Percentiles rank a stretch among this genome's conserved stretches.
Evolutionary conservation across 2,329 filamentous ascomycete genomes (phyloP).

Genomic region (Rhinocladiella similis): DNA sequence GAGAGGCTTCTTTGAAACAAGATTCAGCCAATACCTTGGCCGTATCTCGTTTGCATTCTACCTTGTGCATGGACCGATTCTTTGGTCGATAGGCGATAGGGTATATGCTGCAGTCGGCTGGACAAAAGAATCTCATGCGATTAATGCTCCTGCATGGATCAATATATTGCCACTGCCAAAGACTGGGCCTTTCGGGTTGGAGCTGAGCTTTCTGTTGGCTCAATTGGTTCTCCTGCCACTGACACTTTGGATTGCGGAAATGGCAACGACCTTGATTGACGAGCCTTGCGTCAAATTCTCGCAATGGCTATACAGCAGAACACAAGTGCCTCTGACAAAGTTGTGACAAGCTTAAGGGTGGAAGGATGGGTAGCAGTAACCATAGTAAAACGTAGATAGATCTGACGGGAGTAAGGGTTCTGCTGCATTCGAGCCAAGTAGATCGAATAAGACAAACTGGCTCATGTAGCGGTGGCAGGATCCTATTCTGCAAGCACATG

Average conservation of each 20-base stretch:
- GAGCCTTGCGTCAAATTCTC: constrained; percentile 61
- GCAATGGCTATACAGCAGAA: constrained; percentile 57
- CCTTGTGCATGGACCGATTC: constrained; percentile 47
- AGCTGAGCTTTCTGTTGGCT: constrained; percentile 59
- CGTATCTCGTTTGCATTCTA: constrained; percentile 51
- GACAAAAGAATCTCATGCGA: constrained; percentile 48
- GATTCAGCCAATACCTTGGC: constrained; percentile 47
- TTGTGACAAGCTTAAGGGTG: neutral
- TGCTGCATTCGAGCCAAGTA: too few species aligned
- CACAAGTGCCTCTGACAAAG: constrained; percentile 31
- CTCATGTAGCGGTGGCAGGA: too few species aligned
- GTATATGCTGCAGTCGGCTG: constrained; percentile 64
- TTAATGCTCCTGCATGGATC: constrained; percentile 58
- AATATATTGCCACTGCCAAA: constrained; percentile 57
- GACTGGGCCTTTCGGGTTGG: constrained; percentile 60
- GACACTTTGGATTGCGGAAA: constrained; percentile 59
- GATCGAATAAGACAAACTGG: too few species aligned
- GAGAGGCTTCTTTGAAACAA: constrained; percentile 46
- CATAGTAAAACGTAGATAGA: too few species aligned
- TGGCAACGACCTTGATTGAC: constrained; percentile 58
- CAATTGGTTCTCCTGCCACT: constrained; percentile 62
- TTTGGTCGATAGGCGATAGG: constrained; percentile 60
- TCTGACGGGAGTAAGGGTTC: too few species aligned
- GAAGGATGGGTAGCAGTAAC: too few species aligned
- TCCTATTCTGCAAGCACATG: too few species aligned